These are phyloP conservation scores for Yamadazyma atmosphaerica DNA, from an alignment of 1,139 yeast species.

Conservation along the genomic window DNA sequence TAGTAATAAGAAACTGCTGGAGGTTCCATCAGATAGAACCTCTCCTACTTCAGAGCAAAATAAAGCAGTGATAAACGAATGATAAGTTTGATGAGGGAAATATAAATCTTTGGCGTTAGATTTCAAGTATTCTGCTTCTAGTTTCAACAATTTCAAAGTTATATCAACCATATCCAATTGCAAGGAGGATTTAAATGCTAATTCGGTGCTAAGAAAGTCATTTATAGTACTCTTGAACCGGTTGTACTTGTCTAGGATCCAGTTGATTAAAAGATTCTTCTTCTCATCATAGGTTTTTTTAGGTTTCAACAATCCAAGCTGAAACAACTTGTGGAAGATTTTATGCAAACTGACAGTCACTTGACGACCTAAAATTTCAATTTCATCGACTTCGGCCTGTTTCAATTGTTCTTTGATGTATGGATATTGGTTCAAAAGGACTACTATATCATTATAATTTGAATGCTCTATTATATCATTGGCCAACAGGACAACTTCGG, in stretches of 20 bases:
- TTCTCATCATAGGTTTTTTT: slow-evolving; percentile 45
- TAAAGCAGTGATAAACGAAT: slow-evolving; percentile 45
- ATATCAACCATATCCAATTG: slow-evolving; percentile 67
- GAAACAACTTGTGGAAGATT: slow-evolving; percentile 57
- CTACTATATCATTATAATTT: slow-evolving; percentile 54
- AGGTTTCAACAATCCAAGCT: slow-evolving; percentile 44
- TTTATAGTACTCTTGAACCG: slow-evolving; percentile 50
- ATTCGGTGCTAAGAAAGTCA: slow-evolving; percentile 34
- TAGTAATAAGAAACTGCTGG: slow-evolving; percentile 53
- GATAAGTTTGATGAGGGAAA: slow-evolving; percentile 63
- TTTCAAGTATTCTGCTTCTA: slow-evolving; percentile 58
- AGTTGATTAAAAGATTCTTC: slow-evolving; percentile 49
- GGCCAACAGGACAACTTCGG: slow-evolving; percentile 33
- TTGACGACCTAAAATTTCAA: slow-evolving; percentile 44
- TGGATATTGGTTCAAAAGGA: slow-evolving; percentile 41
- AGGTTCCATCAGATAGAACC: slow-evolving; percentile 45
- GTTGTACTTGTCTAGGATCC: slow-evolving; percentile 65
- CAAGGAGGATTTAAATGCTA: slow-evolving; percentile 41
- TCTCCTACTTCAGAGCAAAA: slow-evolving; percentile 41
- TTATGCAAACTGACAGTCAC: slow-evolving; percentile 54
- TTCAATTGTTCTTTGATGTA: slow-evolving; percentile 20
- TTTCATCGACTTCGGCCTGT: slow-evolving; percentile 21
- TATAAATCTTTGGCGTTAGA: slow-evolving; percentile 49
- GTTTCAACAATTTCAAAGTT: slow-evolving; percentile 57
- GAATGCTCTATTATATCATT: slow-evolving; percentile 26